Percentiles rank a stretch among this genome's conserved stretches.
Conservation (phyloP, 225 moss, liverwort and hornwort genomes). For the Thuidium tamariscinum region DNA sequence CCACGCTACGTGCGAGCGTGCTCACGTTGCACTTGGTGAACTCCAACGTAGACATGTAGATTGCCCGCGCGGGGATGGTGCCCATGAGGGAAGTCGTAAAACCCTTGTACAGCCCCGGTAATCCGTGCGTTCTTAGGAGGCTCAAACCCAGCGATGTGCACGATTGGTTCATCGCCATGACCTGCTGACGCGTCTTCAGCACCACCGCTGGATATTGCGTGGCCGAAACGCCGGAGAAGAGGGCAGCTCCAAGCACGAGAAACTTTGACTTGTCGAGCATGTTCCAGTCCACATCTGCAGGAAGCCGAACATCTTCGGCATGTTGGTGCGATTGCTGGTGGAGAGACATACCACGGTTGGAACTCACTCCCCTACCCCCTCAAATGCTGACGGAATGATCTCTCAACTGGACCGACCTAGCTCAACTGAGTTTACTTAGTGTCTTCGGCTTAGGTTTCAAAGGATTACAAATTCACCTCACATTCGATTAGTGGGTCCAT, state of each 20-base stretch:
- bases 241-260: slow-evolving; percentile 50
- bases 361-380: neutral
- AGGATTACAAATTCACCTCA: neutral
- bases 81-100: slow-evolving; percentile 48
- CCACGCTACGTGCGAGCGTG: slow-evolving; percentile 17
- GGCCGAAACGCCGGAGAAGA: slow-evolving; percentile 48
- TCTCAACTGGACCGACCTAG: neutral
- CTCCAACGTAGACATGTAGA: slow-evolving; percentile 53
- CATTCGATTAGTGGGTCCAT: neutral
- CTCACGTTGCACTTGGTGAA: slow-evolving; percentile 39
- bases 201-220: slow-evolving; percentile 47
- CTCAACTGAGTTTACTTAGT: neutral
- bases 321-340: slow-evolving; percentile 47
- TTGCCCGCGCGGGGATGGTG: slow-evolving; percentile 47
- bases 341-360: slow-evolving; percentile 37
- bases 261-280: slow-evolving; percentile 59
- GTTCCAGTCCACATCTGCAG: slow-evolving; percentile 60
- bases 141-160: slow-evolving; percentile 38
- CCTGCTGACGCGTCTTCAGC: slow-evolving; percentile 49
- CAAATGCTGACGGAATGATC: neutral
- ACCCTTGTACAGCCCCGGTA: slow-evolving; percentile 45
- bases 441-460: neutral
- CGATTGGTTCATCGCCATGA: slow-evolving; percentile 40
- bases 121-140: slow-evolving; percentile 29
- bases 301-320: slow-evolving; percentile 49